Base-by-base conservation (phyloP, 371 early-diverging fungal genomes). In the Zychaea mexicana region DNA sequence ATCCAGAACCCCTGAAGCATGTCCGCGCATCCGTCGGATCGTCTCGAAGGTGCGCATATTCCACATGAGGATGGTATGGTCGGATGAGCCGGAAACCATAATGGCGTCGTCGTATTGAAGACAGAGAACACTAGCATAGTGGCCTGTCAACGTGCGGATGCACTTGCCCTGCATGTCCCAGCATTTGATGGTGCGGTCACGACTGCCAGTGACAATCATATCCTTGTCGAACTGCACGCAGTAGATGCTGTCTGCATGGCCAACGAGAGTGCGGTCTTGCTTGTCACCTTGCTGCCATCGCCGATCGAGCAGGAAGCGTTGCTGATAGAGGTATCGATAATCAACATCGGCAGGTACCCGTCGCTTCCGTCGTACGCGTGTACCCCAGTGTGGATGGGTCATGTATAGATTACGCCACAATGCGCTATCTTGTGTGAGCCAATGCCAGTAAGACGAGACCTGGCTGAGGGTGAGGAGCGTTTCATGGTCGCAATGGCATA, bases 211-310 rank as follows among this genome's bases (percentile, higher is more conserved):
- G 9, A 97, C 87, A 38, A 98, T 86, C 59, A 87, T 88, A 36
- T 89, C 68, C 32, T 81, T 77, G 69, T 95, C 95, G 70, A 92
- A 94, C 71, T 96, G 98, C 22, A 98, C 82, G 64, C 97, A 97
- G 71, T 99, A 96, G 4, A 99, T 94, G 58, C 95, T 88, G 66
- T 98, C 99, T 10, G 65, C 61, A 71, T 99, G 99, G 0, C 98
- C 96, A 0, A 71, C 28, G 68, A 76, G 31, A 52, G 69, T 65
- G 52, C 74, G 76, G 52, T 81, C 65, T 17, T 68, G 52, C 1
- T 71, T 74, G 58, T 73, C 59, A 7, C 77, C 79, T 1, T 59
- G 49, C 12, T 55, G 32, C 85, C 89, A 81, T 53, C 78, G 65
- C 39, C 52, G 56, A 17, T 63, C 66, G 2, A 70, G 36, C 27